Conservation (phyloP, 768 basidiomycete species). For the Punctularia strigosozonata region DNA sequence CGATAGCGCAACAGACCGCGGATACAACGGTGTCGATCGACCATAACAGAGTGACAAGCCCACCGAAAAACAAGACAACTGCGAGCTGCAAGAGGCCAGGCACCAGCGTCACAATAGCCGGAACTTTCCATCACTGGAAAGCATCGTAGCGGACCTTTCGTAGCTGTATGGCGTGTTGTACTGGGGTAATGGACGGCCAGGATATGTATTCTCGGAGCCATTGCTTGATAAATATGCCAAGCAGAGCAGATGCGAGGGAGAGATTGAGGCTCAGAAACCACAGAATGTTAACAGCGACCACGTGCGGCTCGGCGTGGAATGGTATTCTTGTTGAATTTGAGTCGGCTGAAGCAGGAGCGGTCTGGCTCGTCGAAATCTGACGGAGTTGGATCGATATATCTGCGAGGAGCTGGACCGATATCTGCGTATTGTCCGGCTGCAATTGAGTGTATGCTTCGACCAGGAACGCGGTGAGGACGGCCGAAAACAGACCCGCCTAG, state of each 20-base stretch:
- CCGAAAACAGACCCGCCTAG: neutral
- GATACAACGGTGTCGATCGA: neutral
- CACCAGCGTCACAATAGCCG: slow-evolving; percentile 4
- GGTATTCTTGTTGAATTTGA: too few relatives aligned
- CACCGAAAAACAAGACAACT: slow-evolving; percentile 4
- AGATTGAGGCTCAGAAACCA: neutral
- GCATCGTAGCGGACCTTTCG: neutral
- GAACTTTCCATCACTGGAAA: neutral
- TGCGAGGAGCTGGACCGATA: too few relatives aligned
- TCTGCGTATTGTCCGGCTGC: too few relatives aligned
- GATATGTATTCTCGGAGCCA: neutral
- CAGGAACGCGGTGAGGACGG: neutral
- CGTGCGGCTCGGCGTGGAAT: too few relatives aligned
- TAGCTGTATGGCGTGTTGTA: neutral
- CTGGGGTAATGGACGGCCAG: neutral
- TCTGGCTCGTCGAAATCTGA: too few relatives aligned
- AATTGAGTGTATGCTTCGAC: neutral
- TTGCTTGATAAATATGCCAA: neutral
- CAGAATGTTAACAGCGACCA: neutral
- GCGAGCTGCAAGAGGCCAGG: neutral
- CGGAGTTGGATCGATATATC: too few relatives aligned
- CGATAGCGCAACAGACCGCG: too few relatives aligned
- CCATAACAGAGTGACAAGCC: neutral
- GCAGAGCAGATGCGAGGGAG: neutral
- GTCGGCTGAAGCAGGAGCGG: too few relatives aligned